Evolutionary conservation across 257 asterid species (phyloP).

Genomic region (Salvia hispanica): DNA sequence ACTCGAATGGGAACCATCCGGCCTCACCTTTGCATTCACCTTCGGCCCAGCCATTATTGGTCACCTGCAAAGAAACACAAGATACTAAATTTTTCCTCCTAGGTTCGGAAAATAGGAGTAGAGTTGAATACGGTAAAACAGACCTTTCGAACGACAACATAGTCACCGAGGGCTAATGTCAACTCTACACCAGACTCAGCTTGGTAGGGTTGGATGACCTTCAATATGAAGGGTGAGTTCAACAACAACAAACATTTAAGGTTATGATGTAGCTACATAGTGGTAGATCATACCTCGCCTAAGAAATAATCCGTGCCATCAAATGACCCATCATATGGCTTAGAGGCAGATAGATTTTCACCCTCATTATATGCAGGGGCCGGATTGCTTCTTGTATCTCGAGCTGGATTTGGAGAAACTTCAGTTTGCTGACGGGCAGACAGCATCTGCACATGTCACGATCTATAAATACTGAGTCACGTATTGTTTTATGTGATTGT

Average conservation of each 20-base stretch:
- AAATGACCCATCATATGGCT: conserved; percentile 39
- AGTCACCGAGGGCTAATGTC: conserved; percentile 66
- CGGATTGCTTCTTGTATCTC: conserved; percentile 35
- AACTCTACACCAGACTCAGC: conserved; percentile 71
- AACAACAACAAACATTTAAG: conserved; percentile 21
- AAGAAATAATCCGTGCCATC: conserved; percentile 61
- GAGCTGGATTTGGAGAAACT: conserved; percentile 38
- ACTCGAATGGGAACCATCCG: conserved; percentile 73
- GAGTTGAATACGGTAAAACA: conserved; percentile 8
- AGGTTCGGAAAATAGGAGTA: not conserved
- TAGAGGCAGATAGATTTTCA: conserved; percentile 40
- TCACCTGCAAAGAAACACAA: conserved; percentile 44
- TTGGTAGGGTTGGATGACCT: conserved; percentile 71
- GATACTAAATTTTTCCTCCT: too few relatives aligned
- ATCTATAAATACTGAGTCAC: not conserved
- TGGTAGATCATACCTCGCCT: conserved; percentile 55
- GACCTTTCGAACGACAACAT: conserved; percentile 72
- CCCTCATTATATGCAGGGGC: conserved; percentile 42
- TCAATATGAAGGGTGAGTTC: conserved; percentile 15
- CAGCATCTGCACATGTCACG: conserved; percentile 50
- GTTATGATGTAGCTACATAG: not conserved
- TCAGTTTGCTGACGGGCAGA: conserved; percentile 55
- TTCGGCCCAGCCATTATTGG: conserved; percentile 77
- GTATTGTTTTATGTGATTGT: not conserved
- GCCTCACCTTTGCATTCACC: conserved; percentile 82